These are phyloP conservation scores for Corymbia maculata DNA, from an alignment of 345 rosid species.

Conservation along the genomic window DNA sequence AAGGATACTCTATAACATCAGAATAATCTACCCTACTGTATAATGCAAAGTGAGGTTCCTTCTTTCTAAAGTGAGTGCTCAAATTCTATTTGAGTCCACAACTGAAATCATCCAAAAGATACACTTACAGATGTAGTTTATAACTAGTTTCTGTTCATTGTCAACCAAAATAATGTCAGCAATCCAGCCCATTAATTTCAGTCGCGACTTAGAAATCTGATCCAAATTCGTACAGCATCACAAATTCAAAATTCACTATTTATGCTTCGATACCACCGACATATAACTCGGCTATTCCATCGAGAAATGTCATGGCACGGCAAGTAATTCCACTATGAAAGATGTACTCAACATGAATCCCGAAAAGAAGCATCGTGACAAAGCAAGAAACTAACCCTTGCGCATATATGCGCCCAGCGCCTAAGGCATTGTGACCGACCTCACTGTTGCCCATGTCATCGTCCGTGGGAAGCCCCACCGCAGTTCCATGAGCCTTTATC, in stretches of 20 bases:
- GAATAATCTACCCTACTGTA: background rate
- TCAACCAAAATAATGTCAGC: background rate
- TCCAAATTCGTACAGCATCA: background rate
- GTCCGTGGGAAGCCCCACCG: constrained; percentile 91
- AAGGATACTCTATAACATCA: background rate
- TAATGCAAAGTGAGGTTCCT: background rate
- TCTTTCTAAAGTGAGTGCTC: background rate
- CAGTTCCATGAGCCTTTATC: constrained; percentile 81
- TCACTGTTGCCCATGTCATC: constrained; percentile 99
- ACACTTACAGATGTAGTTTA: background rate
- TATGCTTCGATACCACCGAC: background rate
- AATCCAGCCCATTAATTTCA: background rate
- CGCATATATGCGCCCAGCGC: constrained; percentile 92
- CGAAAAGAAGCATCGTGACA: background rate
- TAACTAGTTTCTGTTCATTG: background rate
- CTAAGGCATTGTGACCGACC: constrained; percentile 99
- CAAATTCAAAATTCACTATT: background rate
- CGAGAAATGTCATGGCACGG: background rate
- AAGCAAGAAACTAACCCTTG: constrained; percentile 42
- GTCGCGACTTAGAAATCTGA: background rate
- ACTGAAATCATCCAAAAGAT: background rate
- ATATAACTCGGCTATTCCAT: background rate
- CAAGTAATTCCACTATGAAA: background rate
- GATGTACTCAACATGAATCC: background rate
- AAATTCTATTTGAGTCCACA: background rate